These are phyloP conservation scores for Pleodorina starrii DNA, from an alignment of 139 green algal genomes.

Conservation along the genomic window DNA sequence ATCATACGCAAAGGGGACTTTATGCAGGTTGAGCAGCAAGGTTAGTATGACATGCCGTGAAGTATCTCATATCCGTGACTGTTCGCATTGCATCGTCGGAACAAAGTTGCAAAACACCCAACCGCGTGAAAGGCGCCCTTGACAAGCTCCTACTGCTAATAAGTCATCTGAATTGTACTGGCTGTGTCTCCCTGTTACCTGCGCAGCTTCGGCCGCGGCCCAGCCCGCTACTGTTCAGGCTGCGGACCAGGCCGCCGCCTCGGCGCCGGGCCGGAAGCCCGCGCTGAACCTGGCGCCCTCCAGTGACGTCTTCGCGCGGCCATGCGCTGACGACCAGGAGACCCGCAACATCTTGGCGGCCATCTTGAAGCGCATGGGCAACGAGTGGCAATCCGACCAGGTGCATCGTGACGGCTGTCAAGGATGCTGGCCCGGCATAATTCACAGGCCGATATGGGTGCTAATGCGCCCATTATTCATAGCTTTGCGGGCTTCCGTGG, in stretches of 20 bases:
- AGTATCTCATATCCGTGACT: no score
- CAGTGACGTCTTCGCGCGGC: slow-evolving; percentile 23
- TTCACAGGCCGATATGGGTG: no score
- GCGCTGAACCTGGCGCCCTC: slow-evolving; percentile 25
- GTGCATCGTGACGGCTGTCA: not conserved
- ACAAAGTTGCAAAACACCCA: no score
- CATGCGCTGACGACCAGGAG: slow-evolving; percentile 38
- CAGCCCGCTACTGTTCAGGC: not conserved
- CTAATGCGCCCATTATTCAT: no score
- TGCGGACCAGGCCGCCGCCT: not conserved
- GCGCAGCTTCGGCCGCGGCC: not conserved
- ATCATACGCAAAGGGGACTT: slow-evolving; percentile 34
- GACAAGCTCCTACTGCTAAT: no score
- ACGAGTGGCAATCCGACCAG: slow-evolving; percentile 71
- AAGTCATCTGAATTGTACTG: no score
- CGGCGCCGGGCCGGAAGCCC: not conserved
- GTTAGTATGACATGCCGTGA: no score
- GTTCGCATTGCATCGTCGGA: not conserved
- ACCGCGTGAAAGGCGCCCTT: no score
- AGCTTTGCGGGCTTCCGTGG: no score
- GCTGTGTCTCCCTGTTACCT: no score
- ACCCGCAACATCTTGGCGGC: slow-evolving; percentile 68
- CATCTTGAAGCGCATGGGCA: slow-evolving; percentile 87
- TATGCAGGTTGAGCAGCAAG: slow-evolving; percentile 35
- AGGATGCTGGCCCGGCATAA: no score